Conservation (phyloP, 192 early-diverging fungal species). For the Obelidium mucronatum region DNA sequence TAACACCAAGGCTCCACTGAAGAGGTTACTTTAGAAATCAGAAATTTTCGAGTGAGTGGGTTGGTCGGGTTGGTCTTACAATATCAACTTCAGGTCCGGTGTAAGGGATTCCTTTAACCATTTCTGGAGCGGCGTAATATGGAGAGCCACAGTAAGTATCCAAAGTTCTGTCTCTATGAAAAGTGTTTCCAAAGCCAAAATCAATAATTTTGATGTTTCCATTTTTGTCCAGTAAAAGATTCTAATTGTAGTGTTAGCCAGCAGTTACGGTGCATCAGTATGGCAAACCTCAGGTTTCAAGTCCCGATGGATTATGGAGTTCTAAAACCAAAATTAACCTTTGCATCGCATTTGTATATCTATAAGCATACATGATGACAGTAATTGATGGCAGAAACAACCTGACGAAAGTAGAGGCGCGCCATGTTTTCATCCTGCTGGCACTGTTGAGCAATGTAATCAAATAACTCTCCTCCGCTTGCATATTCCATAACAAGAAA, state of each 20-base stretch:
- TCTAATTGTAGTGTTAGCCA: conserved; percentile 27
- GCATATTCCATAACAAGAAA: conserved; percentile 70
- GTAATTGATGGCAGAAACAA: conserved; percentile 63
- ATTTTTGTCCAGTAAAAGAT: conserved; percentile 61
- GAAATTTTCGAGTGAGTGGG: background rate
- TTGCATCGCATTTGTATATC: background rate
- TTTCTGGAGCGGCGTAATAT: conserved; percentile 67
- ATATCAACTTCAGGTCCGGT: conserved; percentile 94
- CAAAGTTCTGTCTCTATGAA: conserved; percentile 59
- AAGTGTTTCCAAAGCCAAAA: conserved; percentile 71
- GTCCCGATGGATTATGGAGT: conserved; percentile 68
- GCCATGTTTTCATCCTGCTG: conserved; percentile 67
- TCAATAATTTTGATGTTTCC: conserved; percentile 74
- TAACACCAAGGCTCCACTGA: conserved; percentile 92
- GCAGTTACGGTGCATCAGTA: background rate
- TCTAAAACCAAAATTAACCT: conserved; percentile 38
- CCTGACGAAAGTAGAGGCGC: conserved; percentile 63
- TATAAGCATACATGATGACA: conserved; percentile 54
- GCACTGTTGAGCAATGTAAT: conserved; percentile 66
- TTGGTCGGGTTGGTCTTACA: conserved; percentile 12
- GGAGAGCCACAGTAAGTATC: conserved; percentile 74
- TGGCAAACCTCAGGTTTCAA: conserved; percentile 60
- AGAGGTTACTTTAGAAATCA: conserved; percentile 34
- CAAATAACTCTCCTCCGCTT: conserved; percentile 66
- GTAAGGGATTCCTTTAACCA: conserved; percentile 84